Evolutionary conservation across 331 rosid genomes (phyloP).

Genomic region (Dryas integrifolia): DNA sequence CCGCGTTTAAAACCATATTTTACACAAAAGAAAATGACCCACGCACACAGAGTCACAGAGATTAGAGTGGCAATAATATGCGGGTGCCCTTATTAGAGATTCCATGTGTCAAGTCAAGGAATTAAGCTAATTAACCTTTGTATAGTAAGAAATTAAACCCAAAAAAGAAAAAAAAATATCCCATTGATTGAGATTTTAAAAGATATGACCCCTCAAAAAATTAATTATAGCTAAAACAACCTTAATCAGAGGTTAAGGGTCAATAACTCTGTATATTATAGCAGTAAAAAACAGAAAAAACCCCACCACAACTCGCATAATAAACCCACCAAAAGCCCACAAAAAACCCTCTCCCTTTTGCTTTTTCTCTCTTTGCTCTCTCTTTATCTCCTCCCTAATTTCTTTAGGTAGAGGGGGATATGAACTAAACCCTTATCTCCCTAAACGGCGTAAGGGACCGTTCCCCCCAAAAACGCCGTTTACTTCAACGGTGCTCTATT

Average conservation of each 20-base stretch:
- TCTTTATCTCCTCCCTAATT: slow-evolving; percentile 24
- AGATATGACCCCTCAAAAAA: slow-evolving; percentile 47
- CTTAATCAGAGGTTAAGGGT: slow-evolving; percentile 50
- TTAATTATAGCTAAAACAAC: slow-evolving; percentile 40
- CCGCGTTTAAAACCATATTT: slow-evolving; percentile 21
- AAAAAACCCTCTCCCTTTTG: not conserved
- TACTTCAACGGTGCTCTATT: slow-evolving; percentile 24
- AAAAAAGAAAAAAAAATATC: slow-evolving; percentile 32
- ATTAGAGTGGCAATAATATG: slow-evolving; percentile 14
- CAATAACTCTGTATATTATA: slow-evolving; percentile 35
- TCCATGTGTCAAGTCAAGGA: slow-evolving; percentile 32
- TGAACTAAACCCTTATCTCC: slow-evolving; percentile 21
- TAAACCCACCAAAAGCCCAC: slow-evolving; percentile 21
- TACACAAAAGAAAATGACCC: slow-evolving; percentile 45
- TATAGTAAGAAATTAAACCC: slow-evolving; percentile 3
- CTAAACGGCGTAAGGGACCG: slow-evolving; percentile 55
- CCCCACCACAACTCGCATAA: slow-evolving; percentile 16
- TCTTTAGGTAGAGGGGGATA: slow-evolving; percentile 14
- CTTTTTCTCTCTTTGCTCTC: not conserved
- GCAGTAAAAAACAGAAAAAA: slow-evolving; percentile 23
- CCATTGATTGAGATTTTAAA: slow-evolving; percentile 41
- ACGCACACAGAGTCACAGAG: not conserved
- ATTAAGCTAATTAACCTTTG: slow-evolving; percentile 12
- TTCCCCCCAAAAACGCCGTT: slow-evolving; percentile 51
- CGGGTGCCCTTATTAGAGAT: slow-evolving; percentile 38